These are phyloP conservation scores for Mimosa bimucronata DNA, from an alignment of 306 rosid species.

Conservation along the genomic window DNA sequence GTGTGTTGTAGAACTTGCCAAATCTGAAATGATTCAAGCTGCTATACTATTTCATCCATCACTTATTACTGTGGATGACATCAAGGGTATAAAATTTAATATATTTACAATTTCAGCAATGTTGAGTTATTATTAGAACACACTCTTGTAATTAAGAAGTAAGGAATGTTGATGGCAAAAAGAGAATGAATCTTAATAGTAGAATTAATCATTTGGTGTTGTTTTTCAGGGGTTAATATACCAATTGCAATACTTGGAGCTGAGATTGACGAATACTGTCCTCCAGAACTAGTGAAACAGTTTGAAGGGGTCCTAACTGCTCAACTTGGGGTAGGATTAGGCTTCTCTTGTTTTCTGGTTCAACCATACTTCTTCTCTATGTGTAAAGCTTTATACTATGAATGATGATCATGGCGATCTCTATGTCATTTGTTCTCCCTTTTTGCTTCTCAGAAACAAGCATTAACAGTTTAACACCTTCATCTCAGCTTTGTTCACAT, in stretches of 20 bases:
- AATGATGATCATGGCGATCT: neutral
- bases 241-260: conserved; percentile 49
- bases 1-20: conserved; percentile 72
- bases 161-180: too few relatives aligned
- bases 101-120: neutral
- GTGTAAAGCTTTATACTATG: neutral
- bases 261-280: conserved; percentile 34
- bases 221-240: conserved; percentile 41
- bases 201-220: neutral
- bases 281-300: conserved; percentile 39
- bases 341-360: neutral
- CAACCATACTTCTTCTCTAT: neutral
- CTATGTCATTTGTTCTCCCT: neutral
- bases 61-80: conserved; percentile 63
- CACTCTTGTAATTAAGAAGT: neutral
- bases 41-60: conserved; percentile 73
- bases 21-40: conserved; percentile 55
- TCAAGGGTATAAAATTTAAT: conserved; percentile 54
- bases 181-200: neutral
- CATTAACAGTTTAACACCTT: neutral
- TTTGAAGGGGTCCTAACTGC: conserved; percentile 9
- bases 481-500: neutral
- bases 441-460: neutral
- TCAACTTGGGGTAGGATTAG: conserved; percentile 34
- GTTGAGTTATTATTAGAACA: neutral